Evolutionary conservation across 2,329 filamentous ascomycete genomes (phyloP).

Genomic region (Scytalidium sp.): DNA sequence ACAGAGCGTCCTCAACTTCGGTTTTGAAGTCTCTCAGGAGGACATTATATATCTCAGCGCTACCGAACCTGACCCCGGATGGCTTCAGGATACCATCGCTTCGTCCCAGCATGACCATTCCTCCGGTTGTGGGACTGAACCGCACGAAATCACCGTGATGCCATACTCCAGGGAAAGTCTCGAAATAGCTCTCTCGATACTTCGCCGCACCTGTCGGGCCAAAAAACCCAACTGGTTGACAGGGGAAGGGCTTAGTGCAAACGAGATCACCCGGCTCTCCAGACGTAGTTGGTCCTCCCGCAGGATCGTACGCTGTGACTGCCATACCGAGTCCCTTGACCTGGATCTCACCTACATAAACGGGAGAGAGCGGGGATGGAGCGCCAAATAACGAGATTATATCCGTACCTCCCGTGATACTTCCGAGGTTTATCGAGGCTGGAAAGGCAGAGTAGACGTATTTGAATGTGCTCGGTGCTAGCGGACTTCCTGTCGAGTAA

Average conservation of each 20-base stretch:
- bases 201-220: slow-evolving; percentile 68
- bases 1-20: slow-evolving; percentile 82
- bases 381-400: slow-evolving; percentile 94
- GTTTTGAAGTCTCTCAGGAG: slow-evolving; percentile 76
- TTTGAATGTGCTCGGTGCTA: slow-evolving; percentile 88
- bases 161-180: slow-evolving; percentile 76
- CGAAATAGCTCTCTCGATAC: slow-evolving; percentile 85
- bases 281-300: slow-evolving; percentile 35
- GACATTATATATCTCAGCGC: slow-evolving; percentile 96
- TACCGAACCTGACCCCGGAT: slow-evolving; percentile 85
- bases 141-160: slow-evolving; percentile 92
- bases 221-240: slow-evolving; percentile 89
- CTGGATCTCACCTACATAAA: slow-evolving; percentile 72
- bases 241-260: slow-evolving; percentile 82
- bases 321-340: slow-evolving; percentile 77
- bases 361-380: slow-evolving; percentile 72
- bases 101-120: slow-evolving; percentile 85
- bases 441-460: slow-evolving; percentile 89
- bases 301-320: slow-evolving; percentile 57
- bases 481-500: slow-evolving; percentile 89
- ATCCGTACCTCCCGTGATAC: slow-evolving; percentile 94
- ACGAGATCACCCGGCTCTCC: slow-evolving; percentile 83
- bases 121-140: slow-evolving; percentile 67
- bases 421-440: slow-evolving; percentile 75
- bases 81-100: slow-evolving; percentile 94